Evolutionary conservation across 306 rosid genomes (phyloP), one percentile per base, ranked within the genome.

Genomic region (Cicer chorassanicum): DNA sequence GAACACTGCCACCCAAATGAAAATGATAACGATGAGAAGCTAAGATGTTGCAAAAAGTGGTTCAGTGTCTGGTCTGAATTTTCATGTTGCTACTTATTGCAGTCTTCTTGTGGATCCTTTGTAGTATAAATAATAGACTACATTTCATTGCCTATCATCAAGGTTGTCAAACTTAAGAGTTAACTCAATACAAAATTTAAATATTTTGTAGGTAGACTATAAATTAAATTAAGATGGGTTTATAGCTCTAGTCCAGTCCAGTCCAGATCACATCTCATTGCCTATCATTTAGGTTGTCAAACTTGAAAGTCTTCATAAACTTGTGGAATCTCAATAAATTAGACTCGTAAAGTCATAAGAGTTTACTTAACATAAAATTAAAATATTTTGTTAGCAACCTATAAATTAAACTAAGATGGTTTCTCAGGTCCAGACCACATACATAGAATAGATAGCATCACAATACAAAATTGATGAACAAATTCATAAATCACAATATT

Each of bases 121-220:
- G 63, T 14, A 64, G 54, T 50, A 61, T 14, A 78, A 51, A 21
- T 38, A 55, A 13, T 40, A 71, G 24, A 62, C 65, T 61, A 46
- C 40, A 78, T 49, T 73, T 61, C 65, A 78, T 50, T 42, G 45
- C 45, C 45, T 39, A 62, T 7, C 68, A 38, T 38, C 48, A 14
- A 62, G 18, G 13, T 62, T 61, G 19, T 61, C 11, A n/a, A 38
- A n/a, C 24, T 60, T 18, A 36, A 29, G 44, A 61, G 19, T 61
- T 39, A n/a, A n/a, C 48, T 62, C 7, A 14, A 62, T 14, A 62
- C 63, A 56, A 9, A n/a, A 38, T 62, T 62, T 62, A 36, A 62
- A 38, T 38, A 38, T 62, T 38, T 62, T n/a, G 68, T 62, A 36
- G 11, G 48, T 2, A 38, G 14, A 39, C 21, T 36, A 36, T 56